Evolutionary conservation across 75 land plant genomes (phyloP).

Genomic region (Cryptomeria japonica): DNA sequence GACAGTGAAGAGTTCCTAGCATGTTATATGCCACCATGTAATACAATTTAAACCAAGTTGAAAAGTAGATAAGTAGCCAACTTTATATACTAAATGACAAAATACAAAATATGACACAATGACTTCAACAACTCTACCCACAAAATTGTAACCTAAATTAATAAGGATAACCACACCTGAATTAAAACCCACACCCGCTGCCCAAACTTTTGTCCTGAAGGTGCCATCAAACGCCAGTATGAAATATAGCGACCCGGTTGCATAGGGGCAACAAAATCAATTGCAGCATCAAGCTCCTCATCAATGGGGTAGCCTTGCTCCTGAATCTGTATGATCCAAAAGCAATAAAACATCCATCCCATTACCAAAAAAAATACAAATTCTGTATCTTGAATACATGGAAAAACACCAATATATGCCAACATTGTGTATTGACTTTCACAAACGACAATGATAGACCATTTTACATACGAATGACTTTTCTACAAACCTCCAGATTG

Average conservation of each 20-base stretch:
- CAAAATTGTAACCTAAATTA: neutral
- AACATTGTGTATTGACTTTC: neutral
- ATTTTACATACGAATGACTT: neutral
- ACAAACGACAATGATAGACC: neutral
- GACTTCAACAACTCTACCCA: neutral
- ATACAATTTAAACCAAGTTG: no score
- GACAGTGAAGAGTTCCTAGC: neutral
- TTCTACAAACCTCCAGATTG: constrained; percentile 52
- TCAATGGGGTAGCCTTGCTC: constrained; percentile 48
- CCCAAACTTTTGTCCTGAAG: constrained; percentile 82
- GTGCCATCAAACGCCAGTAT: constrained; percentile 81
- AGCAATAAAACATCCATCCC: neutral
- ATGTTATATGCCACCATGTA: neutral
- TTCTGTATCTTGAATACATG: neutral
- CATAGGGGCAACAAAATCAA: constrained; percentile 79
- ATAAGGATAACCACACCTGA: constrained; percentile 60
- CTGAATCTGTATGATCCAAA: constrained; percentile 47
- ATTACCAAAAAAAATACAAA: neutral
- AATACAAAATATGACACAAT: neutral
- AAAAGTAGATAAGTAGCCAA: neutral
- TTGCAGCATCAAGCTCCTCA: constrained; percentile 69
- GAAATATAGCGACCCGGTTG: constrained; percentile 79
- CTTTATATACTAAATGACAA: neutral
- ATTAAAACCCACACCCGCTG: constrained; percentile 93
- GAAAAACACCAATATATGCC: neutral